Conservation (phyloP, 768 basidiomycete species). For the Suillus subluteus region DNA sequence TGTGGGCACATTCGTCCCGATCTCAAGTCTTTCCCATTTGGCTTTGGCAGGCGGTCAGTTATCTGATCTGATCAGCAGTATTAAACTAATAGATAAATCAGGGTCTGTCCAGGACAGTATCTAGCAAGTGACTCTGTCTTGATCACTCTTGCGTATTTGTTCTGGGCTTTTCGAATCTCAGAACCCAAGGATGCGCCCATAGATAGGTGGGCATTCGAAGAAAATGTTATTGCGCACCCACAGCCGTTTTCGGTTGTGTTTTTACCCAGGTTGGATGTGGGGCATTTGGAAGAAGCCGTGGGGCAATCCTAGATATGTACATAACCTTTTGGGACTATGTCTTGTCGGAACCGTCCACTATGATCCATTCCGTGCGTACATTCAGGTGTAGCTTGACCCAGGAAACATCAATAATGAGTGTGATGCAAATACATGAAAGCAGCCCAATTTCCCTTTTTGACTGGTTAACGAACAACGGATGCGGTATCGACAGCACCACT, state of each 20-base stretch:
- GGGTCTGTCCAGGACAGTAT: conserved; percentile 64
- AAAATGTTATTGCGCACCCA: conserved; percentile 59
- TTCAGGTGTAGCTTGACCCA: neutral
- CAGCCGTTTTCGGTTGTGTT: conserved; percentile 57
- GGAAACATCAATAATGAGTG: neutral
- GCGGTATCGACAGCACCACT: neutral
- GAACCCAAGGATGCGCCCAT: conserved; percentile 53
- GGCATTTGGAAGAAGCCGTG: conserved; percentile 7
- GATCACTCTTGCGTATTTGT: conserved; percentile 61
- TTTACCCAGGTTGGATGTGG: conserved; percentile 41
- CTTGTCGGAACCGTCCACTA: neutral
- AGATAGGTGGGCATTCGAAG: conserved; percentile 58
- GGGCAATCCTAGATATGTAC: conserved; percentile 1
- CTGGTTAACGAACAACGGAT: neutral
- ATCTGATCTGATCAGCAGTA: neutral
- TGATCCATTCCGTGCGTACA: neutral
- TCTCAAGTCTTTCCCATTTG: conserved; percentile 51
- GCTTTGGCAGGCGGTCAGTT: conserved; percentile 50
- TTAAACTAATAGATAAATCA: conserved; percentile 18
- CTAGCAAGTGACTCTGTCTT: conserved; percentile 50
- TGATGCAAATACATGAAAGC: neutral
- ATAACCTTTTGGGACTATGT: neutral
- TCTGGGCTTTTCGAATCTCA: conserved; percentile 63
- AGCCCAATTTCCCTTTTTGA: no score
- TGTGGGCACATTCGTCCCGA: conserved; percentile 50